Evolutionary conservation across 805 yeast genomes (phyloP).

Genomic region (Candida golubevii): DNA sequence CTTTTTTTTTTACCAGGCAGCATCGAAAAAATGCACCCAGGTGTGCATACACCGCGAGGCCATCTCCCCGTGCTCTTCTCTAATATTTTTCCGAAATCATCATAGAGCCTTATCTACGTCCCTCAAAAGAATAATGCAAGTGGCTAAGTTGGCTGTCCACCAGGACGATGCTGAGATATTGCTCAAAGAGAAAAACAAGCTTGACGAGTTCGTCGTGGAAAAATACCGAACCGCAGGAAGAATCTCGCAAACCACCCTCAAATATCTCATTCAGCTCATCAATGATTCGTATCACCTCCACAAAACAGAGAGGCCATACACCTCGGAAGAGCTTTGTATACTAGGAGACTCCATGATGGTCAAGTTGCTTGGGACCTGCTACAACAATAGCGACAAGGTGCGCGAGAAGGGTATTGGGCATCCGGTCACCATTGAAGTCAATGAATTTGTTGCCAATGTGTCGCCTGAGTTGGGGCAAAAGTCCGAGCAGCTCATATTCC

Average conservation of each 20-base stretch:
- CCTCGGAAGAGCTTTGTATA: constrained; percentile 71
- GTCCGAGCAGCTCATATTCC: constrained; percentile 39
- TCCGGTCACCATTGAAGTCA: constrained; percentile 87
- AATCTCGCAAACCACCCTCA: constrained; percentile 76
- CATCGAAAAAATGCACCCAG: constrained; percentile 1
- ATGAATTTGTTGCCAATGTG: constrained; percentile 72
- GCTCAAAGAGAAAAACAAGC: constrained; percentile 66
- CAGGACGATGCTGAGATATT: constrained; percentile 70
- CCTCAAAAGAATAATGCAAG: constrained; percentile 49
- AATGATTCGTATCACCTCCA: constrained; percentile 68
- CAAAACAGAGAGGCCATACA: constrained; percentile 40
- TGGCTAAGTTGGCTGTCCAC: constrained; percentile 70
- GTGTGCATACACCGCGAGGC: constrained; percentile 10
- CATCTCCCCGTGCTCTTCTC: constrained; percentile 13
- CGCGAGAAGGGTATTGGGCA: constrained; percentile 88
- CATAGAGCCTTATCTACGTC: not conserved
- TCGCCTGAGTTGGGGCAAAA: constrained; percentile 79
- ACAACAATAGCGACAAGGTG: constrained; percentile 49
- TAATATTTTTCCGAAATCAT: not conserved
- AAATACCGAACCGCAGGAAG: constrained; percentile 90
- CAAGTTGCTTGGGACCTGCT: constrained; percentile 55
- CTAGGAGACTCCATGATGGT: constrained; percentile 74
- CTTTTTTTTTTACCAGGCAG: no score
- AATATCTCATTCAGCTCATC: constrained; percentile 60
- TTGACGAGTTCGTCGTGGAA: constrained; percentile 58